Conservation (phyloP, 129 eudicot species). For the Artemisia tridentata region DNA sequence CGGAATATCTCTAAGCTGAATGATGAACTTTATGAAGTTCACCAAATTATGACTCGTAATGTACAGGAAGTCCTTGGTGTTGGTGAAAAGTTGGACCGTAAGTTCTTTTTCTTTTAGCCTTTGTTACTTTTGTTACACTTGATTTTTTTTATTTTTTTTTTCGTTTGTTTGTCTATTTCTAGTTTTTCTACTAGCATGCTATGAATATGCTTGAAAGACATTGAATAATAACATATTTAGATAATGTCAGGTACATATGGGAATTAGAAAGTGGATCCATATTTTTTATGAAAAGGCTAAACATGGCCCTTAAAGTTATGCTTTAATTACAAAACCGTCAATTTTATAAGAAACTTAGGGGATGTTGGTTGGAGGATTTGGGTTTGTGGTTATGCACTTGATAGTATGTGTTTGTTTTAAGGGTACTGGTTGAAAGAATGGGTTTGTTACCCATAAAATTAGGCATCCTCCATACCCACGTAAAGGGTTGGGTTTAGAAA, state of each 20-base stretch:
- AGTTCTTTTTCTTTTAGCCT: conserved; percentile 32
- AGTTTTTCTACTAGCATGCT: not conserved
- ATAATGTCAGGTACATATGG: not conserved
- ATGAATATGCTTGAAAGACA: not conserved
- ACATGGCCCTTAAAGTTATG: no score
- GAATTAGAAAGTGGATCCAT: not conserved
- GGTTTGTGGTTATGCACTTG: no score
- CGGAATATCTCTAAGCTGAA: conserved; percentile 87
- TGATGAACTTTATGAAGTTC: conserved; percentile 99
- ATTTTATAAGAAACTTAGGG: no score
- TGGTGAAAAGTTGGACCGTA: conserved; percentile 99
- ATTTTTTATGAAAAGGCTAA: no score
- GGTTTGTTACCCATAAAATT: no score
- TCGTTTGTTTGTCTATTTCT: not conserved
- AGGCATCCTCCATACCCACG: no score
- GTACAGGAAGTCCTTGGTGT: conserved; percentile 99
- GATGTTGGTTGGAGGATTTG: no score
- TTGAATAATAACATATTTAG: not conserved
- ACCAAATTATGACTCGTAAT: conserved; percentile 98
- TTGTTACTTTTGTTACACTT: not conserved
- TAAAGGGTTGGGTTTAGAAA: no score
- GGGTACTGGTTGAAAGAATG: no score
- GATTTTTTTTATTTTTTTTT: no score
- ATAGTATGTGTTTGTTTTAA: no score
- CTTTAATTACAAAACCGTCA: no score